Base-by-base conservation (phyloP, 1,284 basidiomycete species). In the Boletellus sp. region DNA sequence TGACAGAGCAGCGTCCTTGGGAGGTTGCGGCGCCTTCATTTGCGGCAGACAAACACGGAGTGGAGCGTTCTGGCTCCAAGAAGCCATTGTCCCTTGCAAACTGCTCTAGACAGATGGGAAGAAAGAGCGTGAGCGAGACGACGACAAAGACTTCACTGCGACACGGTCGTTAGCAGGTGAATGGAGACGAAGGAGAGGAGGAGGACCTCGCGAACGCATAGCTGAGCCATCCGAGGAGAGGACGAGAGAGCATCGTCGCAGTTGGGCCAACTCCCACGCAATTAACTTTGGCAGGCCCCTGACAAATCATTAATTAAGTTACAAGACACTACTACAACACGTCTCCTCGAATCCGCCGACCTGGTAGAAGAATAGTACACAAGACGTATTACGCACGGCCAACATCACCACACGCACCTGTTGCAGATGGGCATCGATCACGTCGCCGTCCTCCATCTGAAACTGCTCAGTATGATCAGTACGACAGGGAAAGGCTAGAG, bases 21-120 rank as follows among this genome's bases (percentile, higher is more conserved):
- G 60, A 60, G 16, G 58, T 58, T 4, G 60, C 55, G 1, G 61
- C 11, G 51, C 50, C 45, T 56, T 47, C 21, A 52, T 54, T 32
- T 56, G 60, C 18, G 57, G 50, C 2, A 58, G 67, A 57, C 13
- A 57, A 50, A 50, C 89, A 91, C 7, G 77, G 77, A 22, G 69
- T 56, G 0, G 72, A 78, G 60, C 77, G 78, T 53, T 84, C 83
- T 1, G 89, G 88, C 18, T 83, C 69, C 1, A 89, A 67, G 58
- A 74, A 86, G 0, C 89, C 89, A 66, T 91, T 91, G 69, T 91
- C 89, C 50, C 87, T 76, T 2, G 89, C 88, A 54, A 90, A 91
- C 67, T 91, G 89, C 60, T 91, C 89, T 10, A 91, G 72, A 60
- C 86, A 89, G 57, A 91, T 88, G 1, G 89, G 89, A 2, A 90